Evolutionary conservation across 2,329 filamentous ascomycete genomes (phyloP), one percentile per base, ranked within the genome.

Genomic region (Fusarium lyarnte): DNA sequence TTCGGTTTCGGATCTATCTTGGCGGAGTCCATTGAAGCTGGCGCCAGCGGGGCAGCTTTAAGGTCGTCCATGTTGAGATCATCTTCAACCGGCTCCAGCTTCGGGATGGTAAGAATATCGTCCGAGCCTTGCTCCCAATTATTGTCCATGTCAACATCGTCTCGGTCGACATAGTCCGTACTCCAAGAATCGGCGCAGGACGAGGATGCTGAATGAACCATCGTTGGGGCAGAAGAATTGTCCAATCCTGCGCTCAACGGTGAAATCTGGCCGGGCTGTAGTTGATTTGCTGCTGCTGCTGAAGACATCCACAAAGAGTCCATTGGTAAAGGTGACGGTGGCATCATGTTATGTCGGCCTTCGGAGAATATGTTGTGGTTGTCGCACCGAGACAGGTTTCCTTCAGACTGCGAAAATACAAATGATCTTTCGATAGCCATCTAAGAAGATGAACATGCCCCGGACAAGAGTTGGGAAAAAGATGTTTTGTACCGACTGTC

Each of bases 61-160:
- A 90, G 77, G 33, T 88, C 85, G 52, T 86, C 83, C 70, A 90
- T 82, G 53, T 85, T 84, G 66, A 89, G 83, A 63, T 87, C 86
- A 64, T 90, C 87, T 52, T 91, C 89, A 52, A 83, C 67, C 5
- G 88, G 87, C 73, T 91, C 89, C 16, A 88, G 74, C 77, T 91
- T 91, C 12, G 87, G 87, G 12, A 87, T 79, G 19, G 85, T 76
- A 49, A 87, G 73, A 42, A 82, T 78, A 41, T 87, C 85, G 58
- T 86, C 85, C 9, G 84, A 81, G 45, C 77, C 80, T 35, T 82
- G 84, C 46, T 88, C 86, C 86, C 86, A 88, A 42, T 81, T 78
- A 58, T 80, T 78, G 35, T 86, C 84, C 38, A 83, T 81, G 25
- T 85, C 82, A 43, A 76, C 74, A 55, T 82, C 81, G 19, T 82